Base-by-base conservation (phyloP, 2,329 filamentous ascomycete species). In the Ramularia collo-cygni region DNA sequence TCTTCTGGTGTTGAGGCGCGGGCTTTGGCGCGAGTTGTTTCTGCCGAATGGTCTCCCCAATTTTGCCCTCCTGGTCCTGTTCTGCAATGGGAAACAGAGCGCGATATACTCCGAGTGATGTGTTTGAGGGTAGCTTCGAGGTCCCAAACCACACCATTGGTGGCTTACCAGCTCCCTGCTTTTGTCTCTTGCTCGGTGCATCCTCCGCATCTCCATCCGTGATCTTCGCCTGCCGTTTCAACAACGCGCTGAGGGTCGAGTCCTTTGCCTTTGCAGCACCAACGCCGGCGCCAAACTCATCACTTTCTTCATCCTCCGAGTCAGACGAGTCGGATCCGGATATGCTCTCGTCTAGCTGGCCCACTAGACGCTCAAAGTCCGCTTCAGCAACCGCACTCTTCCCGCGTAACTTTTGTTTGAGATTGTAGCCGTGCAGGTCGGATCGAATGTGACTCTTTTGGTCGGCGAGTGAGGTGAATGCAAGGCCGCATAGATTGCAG, bases 391-490 rank as follows among this genome's bases (percentile, higher is more conserved):
- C 82, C 0, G 85, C 65, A 8, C 73, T 74, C 42, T 74, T 72
- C 0, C 85, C 85, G 33, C 86, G 79, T 41, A 95, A 68, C 68
- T 86, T 94, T 60, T 90, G 85, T 65, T 95, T 96, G 46, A 96
- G 67, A 60, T 98, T 98, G 67, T 95, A 98, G 50, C 83, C 77
- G 62, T 98, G 92, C 35, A 93, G 72, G 57, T 98, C 92, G 8
- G 90, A 95, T 55, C 85, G 84, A 42, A 86, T 79, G 64, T 98
- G 92, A 43, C 78, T 75, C 46, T 86, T 77, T 60, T 96, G 90
- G 46, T 96, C 90, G 45, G 79, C 72, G 6, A 94, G 73, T 8
- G 74, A 81, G 21, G 72, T 58, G 55, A 93, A 95, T 4, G 74
- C 69, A 27, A 88, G 72, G 28, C 74, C 71, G 64, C 92, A 98